Evolutionary conservation across 139 green algal species (phyloP).

Genomic region (Coccomyxa sp.): DNA sequence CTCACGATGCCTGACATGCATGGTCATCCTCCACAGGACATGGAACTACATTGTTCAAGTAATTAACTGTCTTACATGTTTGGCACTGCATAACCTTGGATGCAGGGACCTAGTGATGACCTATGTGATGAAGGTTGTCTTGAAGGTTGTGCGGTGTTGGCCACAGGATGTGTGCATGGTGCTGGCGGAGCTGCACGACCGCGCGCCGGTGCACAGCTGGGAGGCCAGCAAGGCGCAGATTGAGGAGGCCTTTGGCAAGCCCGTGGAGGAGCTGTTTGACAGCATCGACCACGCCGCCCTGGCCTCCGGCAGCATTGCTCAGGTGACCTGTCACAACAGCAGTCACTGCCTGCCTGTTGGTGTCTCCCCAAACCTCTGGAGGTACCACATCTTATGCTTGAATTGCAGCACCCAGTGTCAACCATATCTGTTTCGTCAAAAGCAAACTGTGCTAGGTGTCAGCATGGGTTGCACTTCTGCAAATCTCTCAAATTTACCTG

Average conservation of each 20-base stretch:
- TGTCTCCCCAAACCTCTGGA: background rate
- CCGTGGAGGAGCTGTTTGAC: slow-evolving; percentile 77
- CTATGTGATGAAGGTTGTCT: no score
- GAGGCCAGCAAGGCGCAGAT: slow-evolving; percentile 45
- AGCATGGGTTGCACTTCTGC: no score
- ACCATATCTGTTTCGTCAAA: no score
- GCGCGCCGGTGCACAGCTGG: slow-evolving; percentile 69
- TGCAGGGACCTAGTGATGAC: background rate
- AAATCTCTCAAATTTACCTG: no score
- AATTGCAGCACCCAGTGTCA: background rate
- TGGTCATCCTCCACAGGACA: background rate
- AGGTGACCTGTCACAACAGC: slow-evolving; percentile 43
- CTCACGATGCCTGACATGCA: slow-evolving; percentile 15
- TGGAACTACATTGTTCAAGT: background rate
- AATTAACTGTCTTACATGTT: background rate
- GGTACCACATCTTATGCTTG: background rate
- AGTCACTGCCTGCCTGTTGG: background rate
- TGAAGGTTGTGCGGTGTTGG: background rate
- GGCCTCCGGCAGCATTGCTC: slow-evolving; percentile 90
- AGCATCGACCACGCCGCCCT: slow-evolving; percentile 78
- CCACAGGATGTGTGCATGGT: slow-evolving; percentile 43
- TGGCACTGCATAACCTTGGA: background rate
- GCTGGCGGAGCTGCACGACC: slow-evolving; percentile 65
- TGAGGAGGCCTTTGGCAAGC: slow-evolving; percentile 65
- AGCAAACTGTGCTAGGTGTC: no score